phyloP scores from a whole-genome alignment of 345 rosid species.

The Murraya paniculata region DNA sequence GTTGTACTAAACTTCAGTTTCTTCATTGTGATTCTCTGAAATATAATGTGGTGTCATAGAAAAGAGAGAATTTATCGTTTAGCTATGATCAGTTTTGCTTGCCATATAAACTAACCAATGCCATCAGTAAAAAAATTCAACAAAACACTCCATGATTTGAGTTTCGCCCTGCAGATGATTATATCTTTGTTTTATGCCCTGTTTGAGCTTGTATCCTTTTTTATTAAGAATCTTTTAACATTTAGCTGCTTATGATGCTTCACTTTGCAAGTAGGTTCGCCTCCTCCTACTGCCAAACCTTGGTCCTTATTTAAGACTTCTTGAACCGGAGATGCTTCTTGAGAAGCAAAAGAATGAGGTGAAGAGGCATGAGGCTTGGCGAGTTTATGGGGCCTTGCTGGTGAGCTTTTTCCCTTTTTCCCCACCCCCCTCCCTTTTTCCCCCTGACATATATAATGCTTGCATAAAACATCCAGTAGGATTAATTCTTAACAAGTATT shows the following conservation, averaged over 20 bases:
- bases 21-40: neutral
- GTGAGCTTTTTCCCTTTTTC: conserved; percentile 34
- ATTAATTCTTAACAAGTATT: conserved; percentile 2
- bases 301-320: conserved; percentile 71
- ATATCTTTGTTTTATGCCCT: no score
- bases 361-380: conserved; percentile 95
- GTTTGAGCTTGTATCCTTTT: no score
- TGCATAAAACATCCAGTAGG: neutral
- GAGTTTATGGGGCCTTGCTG: conserved; percentile 80
- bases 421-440: no score
- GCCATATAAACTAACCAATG: neutral
- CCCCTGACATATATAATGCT: neutral
- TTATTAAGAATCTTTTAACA: no score
- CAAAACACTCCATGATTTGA: no score
- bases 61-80: neutral
- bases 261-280: conserved; percentile 49
- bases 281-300: conserved; percentile 80
- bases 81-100: neutral
- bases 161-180: no score
- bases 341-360: conserved; percentile 84
- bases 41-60: neutral
- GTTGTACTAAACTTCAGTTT: neutral
- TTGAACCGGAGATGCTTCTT: conserved; percentile 83
- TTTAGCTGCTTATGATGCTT: conserved; percentile 13
- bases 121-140: no score